phyloP scores from a whole-genome alignment of 2,329 filamentous ascomycete species.

The Colletotrichum eremochloae region DNA sequence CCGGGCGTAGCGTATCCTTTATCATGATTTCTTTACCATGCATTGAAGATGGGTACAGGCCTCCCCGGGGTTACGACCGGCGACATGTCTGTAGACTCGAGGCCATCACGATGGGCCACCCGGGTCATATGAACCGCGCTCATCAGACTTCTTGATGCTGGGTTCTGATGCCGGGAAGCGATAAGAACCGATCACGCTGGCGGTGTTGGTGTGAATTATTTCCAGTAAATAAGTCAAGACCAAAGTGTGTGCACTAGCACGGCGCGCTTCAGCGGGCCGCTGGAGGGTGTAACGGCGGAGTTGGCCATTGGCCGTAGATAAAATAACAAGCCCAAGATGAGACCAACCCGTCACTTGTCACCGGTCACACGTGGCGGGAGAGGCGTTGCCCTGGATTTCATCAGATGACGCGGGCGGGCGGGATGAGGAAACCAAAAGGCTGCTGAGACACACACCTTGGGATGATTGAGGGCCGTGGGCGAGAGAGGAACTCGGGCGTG shows the following conservation, averaged over 20 bases:
- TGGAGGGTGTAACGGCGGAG: conserved; percentile 24
- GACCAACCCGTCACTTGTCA: conserved; percentile 28
- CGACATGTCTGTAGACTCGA: too few species aligned
- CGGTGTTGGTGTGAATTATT: neutral
- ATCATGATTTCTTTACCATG: neutral
- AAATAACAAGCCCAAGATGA: conserved; percentile 10
- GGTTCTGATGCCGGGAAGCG: neutral
- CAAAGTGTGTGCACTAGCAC: conserved; percentile 19
- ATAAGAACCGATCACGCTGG: conserved; percentile 13
- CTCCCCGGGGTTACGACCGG: too few species aligned
- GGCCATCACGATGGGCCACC: neutral
- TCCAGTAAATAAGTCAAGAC: neutral
- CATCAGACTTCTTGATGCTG: neutral
- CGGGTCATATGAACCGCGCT: neutral
- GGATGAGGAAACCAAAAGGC: neutral
- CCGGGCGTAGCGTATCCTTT: neutral
- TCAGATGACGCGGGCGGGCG: conserved; percentile 11
- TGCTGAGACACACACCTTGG: neutral
- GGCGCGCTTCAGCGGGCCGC: conserved; percentile 29
- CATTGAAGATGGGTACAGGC: neutral
- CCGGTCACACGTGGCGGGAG: conserved; percentile 1
- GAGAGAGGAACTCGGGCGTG: too few species aligned
- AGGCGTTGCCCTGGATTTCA: neutral
- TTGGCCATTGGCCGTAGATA: conserved; percentile 24
- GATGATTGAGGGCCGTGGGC: neutral